Evolutionary conservation across 164 flowering plant genomes (phyloP), one percentile per base, ranked within the genome.

Genomic region (Paratinospora sagittata): DNA sequence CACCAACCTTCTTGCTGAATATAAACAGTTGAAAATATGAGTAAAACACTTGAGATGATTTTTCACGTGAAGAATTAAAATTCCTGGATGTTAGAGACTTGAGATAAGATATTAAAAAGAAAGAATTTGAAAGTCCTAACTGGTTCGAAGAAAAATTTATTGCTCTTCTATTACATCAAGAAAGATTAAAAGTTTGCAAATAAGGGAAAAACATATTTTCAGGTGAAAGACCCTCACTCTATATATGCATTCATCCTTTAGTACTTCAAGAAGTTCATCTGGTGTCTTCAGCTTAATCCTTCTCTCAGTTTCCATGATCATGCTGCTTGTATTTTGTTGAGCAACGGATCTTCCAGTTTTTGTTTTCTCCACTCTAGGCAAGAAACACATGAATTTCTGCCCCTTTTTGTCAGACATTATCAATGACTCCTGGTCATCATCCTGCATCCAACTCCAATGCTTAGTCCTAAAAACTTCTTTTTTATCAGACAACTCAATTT

Each of bases 1-100:
- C 99, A 95, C 99, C 99, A 95, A 74, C 97, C 97, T 77, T 91
- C 99, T 84, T 90, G 97, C 99, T 95, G 94, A 86, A 88, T 16
- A 68, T 62, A 73, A 79, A 23, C 19, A 72, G 23, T 57, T 33
- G 34, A 26, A 55, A 66, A 66, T 37, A 33, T 58, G 63, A 72
- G 58, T 57, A 24, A 57, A 36, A 70, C 17, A 61, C 2, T 60
- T 61, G 27, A 71, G 12, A 16, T 24, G 24, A 39, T 69, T 19
- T 39, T 26, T 13, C 24, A 26, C 21, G 10, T 30, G 69, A 30
- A 52, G 70, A 65, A 65, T 24, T 71, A 62, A 45, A 21, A 70
- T 43, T 47, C 63, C 30, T 27, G 24, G 37, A 58, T 13, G 57
- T 36, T 1, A 27, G 21, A 57, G n/a, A 27, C 47, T 61, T 26